phyloP scores from a whole-genome alignment of 345 rosid genomes.

The Zanthoxylum bungeanum region DNA sequence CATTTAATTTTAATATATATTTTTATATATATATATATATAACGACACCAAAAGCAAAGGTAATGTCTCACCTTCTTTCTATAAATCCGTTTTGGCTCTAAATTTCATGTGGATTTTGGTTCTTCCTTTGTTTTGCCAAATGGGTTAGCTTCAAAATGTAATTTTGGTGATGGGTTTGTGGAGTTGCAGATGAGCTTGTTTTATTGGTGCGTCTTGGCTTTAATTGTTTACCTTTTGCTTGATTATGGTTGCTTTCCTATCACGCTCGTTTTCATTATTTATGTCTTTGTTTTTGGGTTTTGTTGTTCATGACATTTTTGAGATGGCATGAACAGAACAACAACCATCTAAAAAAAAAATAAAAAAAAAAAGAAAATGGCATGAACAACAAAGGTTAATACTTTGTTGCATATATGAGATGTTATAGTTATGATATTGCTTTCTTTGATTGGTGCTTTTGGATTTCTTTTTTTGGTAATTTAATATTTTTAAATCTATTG shows the following conservation, averaged over 20 bases:
- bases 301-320: too few species aligned
- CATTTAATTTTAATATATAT: too few species aligned
- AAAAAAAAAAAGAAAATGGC: too few species aligned
- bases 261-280: background rate
- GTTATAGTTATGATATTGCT: conserved; percentile 9
- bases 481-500: background rate
- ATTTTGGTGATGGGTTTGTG: background rate
- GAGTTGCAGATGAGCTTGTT: background rate
- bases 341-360: too few species aligned
- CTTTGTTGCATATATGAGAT: background rate
- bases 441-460: conserved; percentile 4
- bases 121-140: background rate
- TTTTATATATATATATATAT: too few species aligned
- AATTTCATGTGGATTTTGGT: background rate
- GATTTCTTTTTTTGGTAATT: background rate
- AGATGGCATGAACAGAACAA: too few species aligned
- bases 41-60: background rate
- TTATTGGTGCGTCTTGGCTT: background rate
- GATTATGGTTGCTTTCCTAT: background rate
- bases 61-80: background rate
- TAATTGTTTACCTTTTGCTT: background rate
- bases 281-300: background rate
- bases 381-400: background rate
- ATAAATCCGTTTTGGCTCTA: background rate
- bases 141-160: conserved; percentile 12